Evolutionary conservation across 345 rosid species (phyloP).

Genomic region (Eucalyptus viminalis): DNA sequence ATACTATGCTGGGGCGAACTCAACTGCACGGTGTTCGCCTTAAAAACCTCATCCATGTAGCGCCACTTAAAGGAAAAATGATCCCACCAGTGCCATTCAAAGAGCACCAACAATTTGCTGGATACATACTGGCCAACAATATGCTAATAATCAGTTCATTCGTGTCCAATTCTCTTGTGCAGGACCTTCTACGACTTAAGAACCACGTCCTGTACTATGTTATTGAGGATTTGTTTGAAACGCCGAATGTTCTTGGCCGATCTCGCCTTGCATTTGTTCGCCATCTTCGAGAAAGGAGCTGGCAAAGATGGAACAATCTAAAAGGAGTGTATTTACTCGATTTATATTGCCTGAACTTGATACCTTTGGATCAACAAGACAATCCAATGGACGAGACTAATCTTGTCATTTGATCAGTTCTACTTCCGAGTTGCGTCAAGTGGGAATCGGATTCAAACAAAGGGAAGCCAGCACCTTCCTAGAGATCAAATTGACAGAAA

Average conservation of each 20-base stretch:
- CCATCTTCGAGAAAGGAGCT: background rate
- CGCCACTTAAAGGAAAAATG: fast-evolving
- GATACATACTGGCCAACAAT: background rate
- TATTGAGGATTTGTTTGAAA: background rate
- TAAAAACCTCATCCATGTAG: background rate
- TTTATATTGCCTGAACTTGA: background rate
- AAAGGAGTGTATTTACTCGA: background rate
- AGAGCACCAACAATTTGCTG: background rate
- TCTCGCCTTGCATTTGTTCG: background rate
- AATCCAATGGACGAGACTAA: background rate
- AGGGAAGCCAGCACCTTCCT: background rate
- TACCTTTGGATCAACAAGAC: background rate
- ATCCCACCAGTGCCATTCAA: background rate
- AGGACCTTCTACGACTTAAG: background rate
- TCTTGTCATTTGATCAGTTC: background rate
- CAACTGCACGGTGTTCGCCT: background rate
- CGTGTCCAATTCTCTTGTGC: background rate
- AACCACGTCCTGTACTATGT: background rate
- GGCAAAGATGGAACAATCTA: background rate
- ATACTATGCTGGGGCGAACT: background rate
- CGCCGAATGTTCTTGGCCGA: background rate
- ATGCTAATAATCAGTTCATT: background rate
- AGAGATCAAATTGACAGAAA: too few relatives aligned
- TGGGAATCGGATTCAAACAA: background rate
- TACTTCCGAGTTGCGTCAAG: background rate